These are phyloP conservation scores for Camellia sinensis DNA, from an alignment of 148 eudicot genomes.

Conservation along the genomic window DNA sequence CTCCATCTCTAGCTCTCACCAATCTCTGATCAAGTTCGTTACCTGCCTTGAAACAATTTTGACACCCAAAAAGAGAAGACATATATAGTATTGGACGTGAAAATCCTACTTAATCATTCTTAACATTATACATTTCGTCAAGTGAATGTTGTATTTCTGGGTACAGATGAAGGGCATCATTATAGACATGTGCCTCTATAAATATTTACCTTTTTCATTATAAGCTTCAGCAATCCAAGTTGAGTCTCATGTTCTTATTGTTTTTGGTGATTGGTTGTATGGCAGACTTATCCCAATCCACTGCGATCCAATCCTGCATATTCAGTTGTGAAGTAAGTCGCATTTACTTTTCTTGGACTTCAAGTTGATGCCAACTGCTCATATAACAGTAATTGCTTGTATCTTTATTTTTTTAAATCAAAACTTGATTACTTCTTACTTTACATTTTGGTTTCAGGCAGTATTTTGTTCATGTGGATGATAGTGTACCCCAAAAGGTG, in stretches of 20 bases:
- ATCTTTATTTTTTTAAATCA: neutral
- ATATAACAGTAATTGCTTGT: neutral
- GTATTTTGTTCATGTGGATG: constrained; percentile 79
- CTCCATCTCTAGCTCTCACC: neutral
- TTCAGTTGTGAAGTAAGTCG: constrained; percentile 81
- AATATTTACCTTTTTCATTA: neutral
- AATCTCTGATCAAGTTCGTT: neutral
- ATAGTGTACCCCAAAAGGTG: constrained; percentile 82
- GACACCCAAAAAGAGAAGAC: neutral
- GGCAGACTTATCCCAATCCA: constrained; percentile 86
- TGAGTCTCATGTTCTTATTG: constrained; percentile 1
- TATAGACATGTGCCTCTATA: neutral
- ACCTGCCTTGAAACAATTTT: neutral
- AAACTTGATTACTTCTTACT: constrained; percentile 6
- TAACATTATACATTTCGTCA: neutral
- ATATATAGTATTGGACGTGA: neutral
- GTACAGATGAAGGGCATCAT: neutral
- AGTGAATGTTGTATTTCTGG: neutral
- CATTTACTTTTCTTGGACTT: constrained; percentile 5
- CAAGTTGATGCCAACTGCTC: neutral
- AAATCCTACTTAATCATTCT: neutral
- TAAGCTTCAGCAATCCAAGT: neutral
- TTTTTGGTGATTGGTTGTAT: constrained; percentile 8
- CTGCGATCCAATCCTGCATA: constrained; percentile 82
- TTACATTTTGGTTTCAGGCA: constrained; percentile 59